These are phyloP conservation scores for Hanseniaspora mollemarum DNA, from an alignment of 805 yeast genomes.

Conservation along the genomic window DNA sequence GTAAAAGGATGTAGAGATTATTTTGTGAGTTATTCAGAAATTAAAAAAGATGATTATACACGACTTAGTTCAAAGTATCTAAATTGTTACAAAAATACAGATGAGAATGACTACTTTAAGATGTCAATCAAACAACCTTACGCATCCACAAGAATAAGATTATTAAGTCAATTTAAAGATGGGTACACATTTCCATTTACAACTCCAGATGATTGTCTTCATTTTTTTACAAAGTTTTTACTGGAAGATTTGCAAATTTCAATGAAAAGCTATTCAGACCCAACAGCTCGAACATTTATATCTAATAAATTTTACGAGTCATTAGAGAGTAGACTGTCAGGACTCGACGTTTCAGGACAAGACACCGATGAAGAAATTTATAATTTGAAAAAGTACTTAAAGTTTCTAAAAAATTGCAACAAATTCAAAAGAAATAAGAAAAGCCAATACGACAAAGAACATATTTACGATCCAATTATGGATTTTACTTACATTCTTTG, in stretches of 20 bases:
- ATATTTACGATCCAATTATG: constrained; percentile 2
- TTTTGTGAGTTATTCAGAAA: background rate
- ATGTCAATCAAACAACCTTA: background rate
- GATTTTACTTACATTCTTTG: constrained; percentile 4
- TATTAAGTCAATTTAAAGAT: constrained; percentile 2
- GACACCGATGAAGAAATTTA: background rate
- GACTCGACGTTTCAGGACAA: background rate
- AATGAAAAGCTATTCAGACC: background rate
- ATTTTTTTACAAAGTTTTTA: constrained; percentile 8
- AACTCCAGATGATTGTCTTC: background rate
- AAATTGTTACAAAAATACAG: background rate
- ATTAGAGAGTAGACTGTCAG: background rate
- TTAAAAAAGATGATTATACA: background rate
- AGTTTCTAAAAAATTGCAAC: background rate
- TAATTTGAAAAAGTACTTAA: constrained; percentile 1
- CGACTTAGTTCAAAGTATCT: background rate
- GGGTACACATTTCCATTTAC: constrained; percentile 7
- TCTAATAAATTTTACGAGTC: constrained; percentile 1
- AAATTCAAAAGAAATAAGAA: background rate
- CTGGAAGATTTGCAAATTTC: constrained; percentile 4
- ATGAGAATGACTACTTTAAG: background rate
- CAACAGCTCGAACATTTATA: background rate
- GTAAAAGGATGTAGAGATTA: background rate
- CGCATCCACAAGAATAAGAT: constrained; percentile 7
- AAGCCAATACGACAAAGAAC: background rate